Percentiles rank a stretch among this genome's conserved stretches.
Evolutionary conservation across 208 protist genomes (phyloP).

Genomic region (Entamoeba dispar): DNA sequence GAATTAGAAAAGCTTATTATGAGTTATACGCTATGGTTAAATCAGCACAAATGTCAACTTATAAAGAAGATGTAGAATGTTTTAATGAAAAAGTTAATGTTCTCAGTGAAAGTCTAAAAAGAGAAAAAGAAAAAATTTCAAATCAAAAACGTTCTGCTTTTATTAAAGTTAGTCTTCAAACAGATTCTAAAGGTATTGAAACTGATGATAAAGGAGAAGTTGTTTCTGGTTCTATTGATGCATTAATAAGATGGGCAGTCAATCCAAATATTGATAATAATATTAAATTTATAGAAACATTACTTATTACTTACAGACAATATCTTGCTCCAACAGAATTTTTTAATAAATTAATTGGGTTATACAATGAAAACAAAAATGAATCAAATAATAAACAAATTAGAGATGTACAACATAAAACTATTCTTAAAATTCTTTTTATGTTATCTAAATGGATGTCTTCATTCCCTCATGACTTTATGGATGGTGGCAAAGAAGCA

Average conservation of each 20-base stretch:
- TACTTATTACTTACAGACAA: background rate
- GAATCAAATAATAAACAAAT: background rate
- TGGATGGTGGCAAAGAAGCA: background rate
- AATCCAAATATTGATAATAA: background rate
- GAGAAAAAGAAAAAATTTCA: background rate
- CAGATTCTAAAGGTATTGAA: background rate
- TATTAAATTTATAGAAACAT: background rate
- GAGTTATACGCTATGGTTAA: background rate
- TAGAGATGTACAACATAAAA: background rate
- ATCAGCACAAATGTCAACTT: background rate
- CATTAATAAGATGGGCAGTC: background rate
- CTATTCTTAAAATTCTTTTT: background rate
- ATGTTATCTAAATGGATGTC: background rate
- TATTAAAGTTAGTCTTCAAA: background rate
- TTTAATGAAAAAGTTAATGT: background rate
- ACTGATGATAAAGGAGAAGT: background rate
- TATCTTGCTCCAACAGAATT: background rate
- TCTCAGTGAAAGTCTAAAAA: background rate
- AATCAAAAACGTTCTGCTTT: background rate
- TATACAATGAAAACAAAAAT: background rate
- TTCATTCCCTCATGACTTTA: background rate
- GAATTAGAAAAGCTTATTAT: background rate
- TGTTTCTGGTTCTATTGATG: background rate
- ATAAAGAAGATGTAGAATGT: background rate
- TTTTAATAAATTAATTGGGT: background rate